Base-by-base conservation (phyloP, 495 filamentous ascomycete genomes). In the Corynascus novoguineensis region DNA sequence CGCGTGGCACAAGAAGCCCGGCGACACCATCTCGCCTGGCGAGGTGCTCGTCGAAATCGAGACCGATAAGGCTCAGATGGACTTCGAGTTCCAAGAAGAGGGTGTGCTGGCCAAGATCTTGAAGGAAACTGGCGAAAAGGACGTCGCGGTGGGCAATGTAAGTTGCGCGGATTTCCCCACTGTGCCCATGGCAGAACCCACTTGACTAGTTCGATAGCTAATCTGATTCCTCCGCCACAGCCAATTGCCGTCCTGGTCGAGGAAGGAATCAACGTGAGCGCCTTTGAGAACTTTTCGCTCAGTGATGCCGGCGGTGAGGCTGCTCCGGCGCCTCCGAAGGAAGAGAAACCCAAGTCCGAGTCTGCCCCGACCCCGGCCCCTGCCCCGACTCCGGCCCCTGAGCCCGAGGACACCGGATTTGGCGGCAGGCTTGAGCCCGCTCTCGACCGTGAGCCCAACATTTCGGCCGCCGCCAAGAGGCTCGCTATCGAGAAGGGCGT, bases 31-130 rank as follows among this genome's bases (percentile, higher is more conserved):
- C 68, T 72, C 82, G 55, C 91, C 95, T 44, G 95, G 95, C 68
- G 95, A 99, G 74, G 92, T 97, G n/a, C 75, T 99, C 57, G 95
- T 97, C 28, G 95, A 99, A 79, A 97, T 99, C 69, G 95, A 99
- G 79, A 99, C 95, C 67, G 95, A 99, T 74, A 99, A 99, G 81
- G 95, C 95, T 40, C 95, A 99, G 75, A 99, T 99, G 95, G 95
- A 99, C 79, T 99, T 99, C 66, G 95, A 99, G 74, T 99, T 95
- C 73, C 95, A 99, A 74, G 93, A 99, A 61, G 93, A 99, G 69
- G 93, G 95, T 77, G 80, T 95, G 32, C 76, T 99, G 55, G 95
- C 95, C 57, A 97, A 97, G 82, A 82, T 97, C 58, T 73, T 99
- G 71, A 95, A 90, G 77, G 88, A 96, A 3, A 85, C 85, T 31